Base-by-base conservation (phyloP, 2,329 filamentous ascomycete genomes). In the Chrysosphaeria jannelii region DNA sequence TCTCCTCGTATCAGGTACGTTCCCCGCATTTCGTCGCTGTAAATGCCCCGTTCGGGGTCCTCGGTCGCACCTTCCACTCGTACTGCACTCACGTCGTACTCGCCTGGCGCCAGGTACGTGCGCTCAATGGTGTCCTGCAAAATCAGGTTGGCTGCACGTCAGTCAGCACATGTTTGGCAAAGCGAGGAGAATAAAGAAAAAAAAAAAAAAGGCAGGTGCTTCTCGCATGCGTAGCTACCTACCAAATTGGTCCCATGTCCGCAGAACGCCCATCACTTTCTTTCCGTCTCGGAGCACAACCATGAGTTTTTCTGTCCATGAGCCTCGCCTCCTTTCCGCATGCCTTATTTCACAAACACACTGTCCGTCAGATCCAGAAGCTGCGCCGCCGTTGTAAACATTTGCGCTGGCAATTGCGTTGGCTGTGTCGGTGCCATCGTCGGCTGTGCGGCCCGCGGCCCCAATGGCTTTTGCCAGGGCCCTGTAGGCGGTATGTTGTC, bases 171-270 rank as follows among this genome's bases (percentile, higher is more conserved):
- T n/a, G n/a, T n/a, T n/a, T n/a, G n/a, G n/a, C n/a, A n/a, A n/a
- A n/a, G n/a, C 5, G 14, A 21, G 13, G 8, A 10, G 16, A 7
- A 18, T 7, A 18, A 7, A 15, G n/a, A 23, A 13, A 14, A 29
- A 8, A 10, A 19, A 24, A 8, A 16, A 9, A 23, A 13, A 12
- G 10, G 15, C 3, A 6, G 13, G 13, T 4, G n/a, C n/a, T n/a
- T n/a, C n/a, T n/a, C n/a, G n/a, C n/a, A n/a, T n/a, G n/a, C n/a
- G n/a, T 18, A 15, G 14, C 8, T 5, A 12, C 25, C 21, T 26
- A 90, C 79, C 81, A 39, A 90, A 93, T 45, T 97, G 85, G 46
- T 97, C 85, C 76, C 85, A 97, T 35, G 75, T 89, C 38, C 85
- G 59, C 34, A 97, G 48, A 22, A 93, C 74, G 14, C 85, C 85